These are phyloP conservation scores for Zymoseptoria ardabiliae DNA, from an alignment of 2,329 filamentous ascomycete species.

Conservation along the genomic window DNA sequence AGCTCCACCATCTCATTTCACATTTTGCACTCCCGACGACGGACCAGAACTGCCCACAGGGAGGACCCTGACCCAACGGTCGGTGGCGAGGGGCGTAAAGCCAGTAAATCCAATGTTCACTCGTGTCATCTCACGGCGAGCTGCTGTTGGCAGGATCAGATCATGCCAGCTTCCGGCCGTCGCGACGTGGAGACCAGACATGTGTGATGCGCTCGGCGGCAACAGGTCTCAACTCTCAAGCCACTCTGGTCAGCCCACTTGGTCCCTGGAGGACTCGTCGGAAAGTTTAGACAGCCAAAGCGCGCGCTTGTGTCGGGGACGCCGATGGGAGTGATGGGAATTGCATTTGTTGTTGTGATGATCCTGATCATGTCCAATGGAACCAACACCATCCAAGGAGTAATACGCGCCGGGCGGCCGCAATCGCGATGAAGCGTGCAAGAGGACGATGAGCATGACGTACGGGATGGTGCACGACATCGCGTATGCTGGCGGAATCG, in stretches of 20 bases:
- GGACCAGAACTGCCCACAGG: not conserved
- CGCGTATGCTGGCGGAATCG: not conserved
- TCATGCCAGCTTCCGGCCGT: not conserved
- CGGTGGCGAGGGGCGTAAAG: not conserved
- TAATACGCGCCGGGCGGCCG: not conserved
- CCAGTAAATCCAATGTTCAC: not conserved
- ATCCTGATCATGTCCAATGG: not conserved
- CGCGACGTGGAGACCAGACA: not conserved
- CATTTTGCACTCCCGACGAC: not conserved
- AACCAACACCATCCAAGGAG: not conserved
- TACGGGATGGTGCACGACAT: not conserved
- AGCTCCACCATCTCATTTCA: not conserved
- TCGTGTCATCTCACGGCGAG: not conserved
- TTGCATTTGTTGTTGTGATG: not conserved
- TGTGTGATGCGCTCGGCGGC: no score
- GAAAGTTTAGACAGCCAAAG: not conserved
- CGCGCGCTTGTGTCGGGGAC: not conserved
- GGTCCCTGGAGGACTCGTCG: not conserved
- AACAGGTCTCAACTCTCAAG: not conserved
- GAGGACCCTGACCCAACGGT: not conserved
- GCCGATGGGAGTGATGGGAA: not conserved
- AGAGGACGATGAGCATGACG: not conserved
- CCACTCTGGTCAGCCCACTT: not conserved
- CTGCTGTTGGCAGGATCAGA: not conserved
- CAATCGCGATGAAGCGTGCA: not conserved